Conservation (phyloP, 2,329 filamentous ascomycete genomes). For the Hypocrella siamensis region DNA sequence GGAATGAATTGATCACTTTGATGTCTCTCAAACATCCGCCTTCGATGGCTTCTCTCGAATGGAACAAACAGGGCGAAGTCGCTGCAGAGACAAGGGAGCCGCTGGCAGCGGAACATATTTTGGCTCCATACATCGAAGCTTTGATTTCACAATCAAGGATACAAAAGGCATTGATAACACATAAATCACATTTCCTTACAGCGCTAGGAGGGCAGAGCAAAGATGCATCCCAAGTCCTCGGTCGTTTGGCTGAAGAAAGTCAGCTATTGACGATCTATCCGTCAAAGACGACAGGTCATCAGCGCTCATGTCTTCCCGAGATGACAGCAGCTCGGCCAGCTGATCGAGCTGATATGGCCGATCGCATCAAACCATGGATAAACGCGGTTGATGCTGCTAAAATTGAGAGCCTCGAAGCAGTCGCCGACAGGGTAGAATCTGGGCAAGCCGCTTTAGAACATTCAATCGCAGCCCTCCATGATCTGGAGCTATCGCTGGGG, state of each 20-base stretch:
- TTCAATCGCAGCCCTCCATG: conserved; percentile 31
- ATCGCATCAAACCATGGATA: conserved; percentile 39
- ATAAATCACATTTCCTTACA: conserved; percentile 40
- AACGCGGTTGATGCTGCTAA: conserved; percentile 44
- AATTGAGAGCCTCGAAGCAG: conserved; percentile 38
- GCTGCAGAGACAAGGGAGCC: conserved; percentile 6
- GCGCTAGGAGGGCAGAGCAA: conserved; percentile 33
- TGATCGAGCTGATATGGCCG: conserved; percentile 22
- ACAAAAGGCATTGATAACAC: conserved; percentile 40
- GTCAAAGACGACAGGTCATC: conserved; percentile 17
- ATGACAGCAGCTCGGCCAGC: conserved; percentile 20
- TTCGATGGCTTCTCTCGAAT: conserved; percentile 5
- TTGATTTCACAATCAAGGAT: conserved; percentile 36
- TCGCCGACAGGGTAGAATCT: conserved; percentile 43
- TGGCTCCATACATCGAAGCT: conserved; percentile 39
- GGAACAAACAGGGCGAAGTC: conserved; percentile 3
- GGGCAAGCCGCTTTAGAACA: conserved; percentile 40
- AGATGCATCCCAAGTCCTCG: conserved; percentile 32
- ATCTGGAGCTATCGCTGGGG: conserved; percentile 33
- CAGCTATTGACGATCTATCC: conserved; percentile 40
- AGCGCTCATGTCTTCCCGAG: conserved; percentile 27
- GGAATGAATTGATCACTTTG: conserved; percentile 30
- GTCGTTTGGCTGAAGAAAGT: conserved; percentile 44
- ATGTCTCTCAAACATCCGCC: conserved; percentile 16
- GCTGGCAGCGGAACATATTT: conserved; percentile 22